phyloP scores from a whole-genome alignment of 2,329 filamentous ascomycete species.

The Fusarium buxicola region DNA sequence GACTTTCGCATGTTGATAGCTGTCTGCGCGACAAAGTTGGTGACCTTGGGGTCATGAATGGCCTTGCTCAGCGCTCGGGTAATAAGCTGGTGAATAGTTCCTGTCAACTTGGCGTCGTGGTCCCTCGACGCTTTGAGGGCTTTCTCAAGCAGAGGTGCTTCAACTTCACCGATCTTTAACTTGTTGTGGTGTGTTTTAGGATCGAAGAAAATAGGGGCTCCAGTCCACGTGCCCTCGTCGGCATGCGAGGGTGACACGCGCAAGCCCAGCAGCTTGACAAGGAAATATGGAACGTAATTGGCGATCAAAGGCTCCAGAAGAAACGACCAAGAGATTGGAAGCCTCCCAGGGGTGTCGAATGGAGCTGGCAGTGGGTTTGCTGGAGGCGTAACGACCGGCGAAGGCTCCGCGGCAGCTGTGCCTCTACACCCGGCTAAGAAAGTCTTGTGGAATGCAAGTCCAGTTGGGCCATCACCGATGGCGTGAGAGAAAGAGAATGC shows the following conservation, averaged over 20 bases:
- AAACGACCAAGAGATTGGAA: slow-evolving; percentile 42
- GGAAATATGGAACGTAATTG: slow-evolving; percentile 27
- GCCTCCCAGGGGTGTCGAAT: slow-evolving; percentile 40
- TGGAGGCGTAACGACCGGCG: slow-evolving; percentile 8
- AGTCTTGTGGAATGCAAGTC: slow-evolving; percentile 38
- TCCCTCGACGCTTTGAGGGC: slow-evolving; percentile 19
- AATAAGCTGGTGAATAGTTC: slow-evolving; percentile 36
- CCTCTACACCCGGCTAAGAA: slow-evolving; percentile 31
- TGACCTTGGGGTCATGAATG: slow-evolving; percentile 27
- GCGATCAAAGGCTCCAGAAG: slow-evolving; percentile 36
- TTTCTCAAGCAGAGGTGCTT: slow-evolving; percentile 15
- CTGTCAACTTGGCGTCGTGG: slow-evolving; percentile 40
- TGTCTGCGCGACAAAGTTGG: slow-evolving; percentile 42
- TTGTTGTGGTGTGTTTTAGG: slow-evolving; percentile 22
- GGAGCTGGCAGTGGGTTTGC: slow-evolving; percentile 23
- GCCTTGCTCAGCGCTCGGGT: slow-evolving; percentile 36
- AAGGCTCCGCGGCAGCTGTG: background rate
- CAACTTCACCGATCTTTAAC: slow-evolving; percentile 31
- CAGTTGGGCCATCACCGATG: slow-evolving; percentile 41
- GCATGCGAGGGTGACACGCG: slow-evolving; percentile 19
- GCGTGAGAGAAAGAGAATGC: slow-evolving; percentile 40
- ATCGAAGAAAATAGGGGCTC: slow-evolving; percentile 25
- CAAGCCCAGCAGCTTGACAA: slow-evolving; percentile 30
- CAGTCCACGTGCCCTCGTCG: slow-evolving; percentile 39
- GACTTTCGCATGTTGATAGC: slow-evolving; percentile 41